phyloP scores from a whole-genome alignment of 176 grass and related monocot species.

The Hordeum vulgare region DNA sequence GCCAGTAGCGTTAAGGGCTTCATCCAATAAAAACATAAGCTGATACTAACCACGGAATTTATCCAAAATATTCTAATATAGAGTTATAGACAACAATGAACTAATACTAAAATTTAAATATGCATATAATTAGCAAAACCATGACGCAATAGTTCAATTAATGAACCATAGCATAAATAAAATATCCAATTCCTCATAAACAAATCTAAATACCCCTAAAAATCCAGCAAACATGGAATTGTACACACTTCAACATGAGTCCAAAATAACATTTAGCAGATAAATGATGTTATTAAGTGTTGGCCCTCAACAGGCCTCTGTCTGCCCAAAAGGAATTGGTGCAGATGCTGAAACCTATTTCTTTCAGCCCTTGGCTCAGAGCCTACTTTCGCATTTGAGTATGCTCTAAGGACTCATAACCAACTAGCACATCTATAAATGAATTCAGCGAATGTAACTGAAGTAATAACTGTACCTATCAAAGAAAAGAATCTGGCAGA shows the following conservation, averaged over 20 bases:
- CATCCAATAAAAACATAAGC: not conserved
- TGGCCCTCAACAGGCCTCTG: not conserved
- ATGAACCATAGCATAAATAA: slow-evolving; percentile 14
- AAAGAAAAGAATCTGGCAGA: slow-evolving; percentile 88
- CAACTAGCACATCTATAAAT: not conserved
- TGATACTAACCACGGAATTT: not conserved
- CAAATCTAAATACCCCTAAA: not conserved
- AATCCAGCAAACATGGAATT: not conserved
- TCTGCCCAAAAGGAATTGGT: not conserved
- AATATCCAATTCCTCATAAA: not conserved
- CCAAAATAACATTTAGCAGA: not conserved
- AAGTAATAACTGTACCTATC: slow-evolving; percentile 41
- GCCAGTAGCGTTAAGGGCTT: slow-evolving; percentile 1
- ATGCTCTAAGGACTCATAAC: not conserved
- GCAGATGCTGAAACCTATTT: not conserved
- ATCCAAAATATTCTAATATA: not conserved
- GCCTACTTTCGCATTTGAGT: not conserved
- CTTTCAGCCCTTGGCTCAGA: not conserved
- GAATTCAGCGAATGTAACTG: not conserved
- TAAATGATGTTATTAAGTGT: slow-evolving; percentile 2
- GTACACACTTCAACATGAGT: not conserved
- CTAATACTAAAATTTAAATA: not conserved
- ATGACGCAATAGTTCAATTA: not conserved
- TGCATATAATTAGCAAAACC: not conserved
- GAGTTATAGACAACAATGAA: not conserved